These are phyloP conservation scores for Coemansia nantahalensis DNA, from an alignment of 192 early-diverging fungal species.

Conservation along the genomic window DNA sequence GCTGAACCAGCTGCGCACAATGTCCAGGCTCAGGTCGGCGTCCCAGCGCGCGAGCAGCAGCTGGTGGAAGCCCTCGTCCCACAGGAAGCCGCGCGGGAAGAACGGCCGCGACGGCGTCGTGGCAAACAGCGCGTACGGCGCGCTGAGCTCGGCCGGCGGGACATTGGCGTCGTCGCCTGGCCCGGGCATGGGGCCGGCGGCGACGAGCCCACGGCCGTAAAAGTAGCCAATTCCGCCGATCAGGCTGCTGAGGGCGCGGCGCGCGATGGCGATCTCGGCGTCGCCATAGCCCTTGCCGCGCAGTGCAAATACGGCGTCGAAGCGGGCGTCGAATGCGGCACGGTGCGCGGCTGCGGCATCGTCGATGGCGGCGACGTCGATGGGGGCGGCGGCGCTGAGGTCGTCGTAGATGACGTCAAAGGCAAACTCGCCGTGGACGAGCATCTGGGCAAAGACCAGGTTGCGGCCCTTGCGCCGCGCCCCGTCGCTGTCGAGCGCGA, in stretches of 20 bases:
- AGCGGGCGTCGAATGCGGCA: slow-evolving; percentile 64
- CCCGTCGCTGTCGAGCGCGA: slow-evolving; percentile 55
- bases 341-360: slow-evolving; percentile 17
- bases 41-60: slow-evolving; percentile 84
- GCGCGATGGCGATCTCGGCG: slow-evolving; percentile 67
- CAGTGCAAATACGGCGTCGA: slow-evolving; percentile 71
- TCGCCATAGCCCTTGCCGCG: slow-evolving; percentile 58
- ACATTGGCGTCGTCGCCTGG: slow-evolving; percentile 56
- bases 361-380: slow-evolving; percentile 21
- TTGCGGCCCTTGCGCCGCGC: neutral
- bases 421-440: slow-evolving; percentile 32
- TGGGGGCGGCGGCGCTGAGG: slow-evolving; percentile 17
- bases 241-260: slow-evolving; percentile 75
- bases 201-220: slow-evolving; percentile 34
- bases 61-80: slow-evolving; percentile 95
- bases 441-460: slow-evolving; percentile 36
- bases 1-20: slow-evolving; percentile 74
- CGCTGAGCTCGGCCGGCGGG: slow-evolving; percentile 59
- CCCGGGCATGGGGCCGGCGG: slow-evolving; percentile 57
- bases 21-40: slow-evolving; percentile 79
- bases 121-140: slow-evolving; percentile 71
- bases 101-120: slow-evolving; percentile 88
- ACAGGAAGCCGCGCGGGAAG: slow-evolving; percentile 95
- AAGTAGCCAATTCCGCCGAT: slow-evolving; percentile 84
- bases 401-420: slow-evolving; percentile 46